A percentile compares a stretch with the other conserved stretches of the same genome.
phyloP scores from a whole-genome alignment of 768 basidiomycete genomes.

The Pleurotus pulmonarius region DNA sequence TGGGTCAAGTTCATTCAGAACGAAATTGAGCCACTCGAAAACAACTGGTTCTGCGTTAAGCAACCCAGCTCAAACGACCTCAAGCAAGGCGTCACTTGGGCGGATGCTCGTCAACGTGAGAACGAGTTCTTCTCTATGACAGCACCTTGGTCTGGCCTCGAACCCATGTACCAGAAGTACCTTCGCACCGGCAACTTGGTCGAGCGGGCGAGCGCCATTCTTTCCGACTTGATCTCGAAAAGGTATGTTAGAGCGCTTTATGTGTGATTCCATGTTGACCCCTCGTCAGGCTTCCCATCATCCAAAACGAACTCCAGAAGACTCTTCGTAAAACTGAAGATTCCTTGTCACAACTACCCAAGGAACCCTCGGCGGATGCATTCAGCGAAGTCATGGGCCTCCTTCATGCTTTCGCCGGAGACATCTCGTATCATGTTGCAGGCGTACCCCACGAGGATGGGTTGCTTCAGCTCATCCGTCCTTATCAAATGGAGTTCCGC shows the following conservation, averaged over 20 bases:
- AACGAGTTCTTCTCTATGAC: slow-evolving; percentile 50
- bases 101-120: slow-evolving; percentile 56
- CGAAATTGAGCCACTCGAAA: slow-evolving; percentile 44
- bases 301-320: slow-evolving; percentile 53
- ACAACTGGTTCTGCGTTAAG: slow-evolving; percentile 61
- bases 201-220: slow-evolving; percentile 50
- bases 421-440: slow-evolving; percentile 41
- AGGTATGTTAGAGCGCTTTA: slow-evolving; percentile 32
- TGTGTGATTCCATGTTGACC: too few relatives aligned
- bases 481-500: slow-evolving; percentile 44
- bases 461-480: slow-evolving; percentile 53
- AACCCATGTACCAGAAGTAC: slow-evolving; percentile 44
- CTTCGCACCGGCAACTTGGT: slow-evolving; percentile 57
- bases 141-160: slow-evolving; percentile 53
- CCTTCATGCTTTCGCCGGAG: slow-evolving; percentile 42
- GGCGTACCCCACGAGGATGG: slow-evolving; percentile 52
- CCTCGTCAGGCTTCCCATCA: slow-evolving; percentile 50
- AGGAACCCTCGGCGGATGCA: slow-evolving; percentile 51
- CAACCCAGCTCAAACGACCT: slow-evolving; percentile 51
- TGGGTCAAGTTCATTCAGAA: slow-evolving; percentile 61
- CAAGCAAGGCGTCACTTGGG: slow-evolving; percentile 52
- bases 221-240: slow-evolving; percentile 61
- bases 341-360: slow-evolving; percentile 33
- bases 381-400: slow-evolving; percentile 51
- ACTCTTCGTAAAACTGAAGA: slow-evolving; percentile 36